Evolutionary conservation across 2,329 filamentous ascomycete genomes (phyloP), one percentile per base, ranked within the genome.

Genomic region (Karstenula rhodostoma): DNA sequence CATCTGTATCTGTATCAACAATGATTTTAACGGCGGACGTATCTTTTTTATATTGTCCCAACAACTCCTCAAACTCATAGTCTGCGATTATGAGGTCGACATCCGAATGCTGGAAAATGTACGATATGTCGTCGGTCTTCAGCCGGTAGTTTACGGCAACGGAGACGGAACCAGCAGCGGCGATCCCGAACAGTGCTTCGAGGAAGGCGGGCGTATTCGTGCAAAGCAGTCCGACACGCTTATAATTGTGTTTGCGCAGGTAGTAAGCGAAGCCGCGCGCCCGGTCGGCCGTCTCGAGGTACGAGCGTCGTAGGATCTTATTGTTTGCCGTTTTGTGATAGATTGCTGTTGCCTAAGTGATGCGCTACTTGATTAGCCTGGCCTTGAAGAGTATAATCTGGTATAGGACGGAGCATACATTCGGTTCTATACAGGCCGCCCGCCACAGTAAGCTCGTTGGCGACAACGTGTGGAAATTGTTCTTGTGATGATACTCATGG

Each of bases 141-240:
- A 97, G 81, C 2, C 90, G 82, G 69, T 91, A 91, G 67, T 92
- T 92, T 48, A 89, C 87, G 3, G 84, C 84, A 56, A 97, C 90
- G 62, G 93, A 88, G 25, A 96, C 86, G 8, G 85, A 91, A 1
- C 93, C 93, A 0, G 91, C 91, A 1, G 91, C 94, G 0, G 89
- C 89, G 67, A 97, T 90, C 1, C 91, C 95, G 73, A 92, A 99
- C 63, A 97, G 92, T 7, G 89, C 87, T 79, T 98, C 94, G 29
- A 99, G 83, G 71, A 98, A 98, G 0, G 94, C 94, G 0, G 95
- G 95, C 0, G 95, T 99, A 76, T 99, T 99, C 3, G 95, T 92
- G 9, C 89, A 89, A 12, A 99, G 83, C 50, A 99, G 89, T 7
- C 95, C 95, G 6, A 98, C 90, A 61, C 91, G 86, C 71, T 87